These are phyloP conservation scores for Chloropicon primus DNA, from an alignment of 139 green algal species.

Conservation along the genomic window DNA sequence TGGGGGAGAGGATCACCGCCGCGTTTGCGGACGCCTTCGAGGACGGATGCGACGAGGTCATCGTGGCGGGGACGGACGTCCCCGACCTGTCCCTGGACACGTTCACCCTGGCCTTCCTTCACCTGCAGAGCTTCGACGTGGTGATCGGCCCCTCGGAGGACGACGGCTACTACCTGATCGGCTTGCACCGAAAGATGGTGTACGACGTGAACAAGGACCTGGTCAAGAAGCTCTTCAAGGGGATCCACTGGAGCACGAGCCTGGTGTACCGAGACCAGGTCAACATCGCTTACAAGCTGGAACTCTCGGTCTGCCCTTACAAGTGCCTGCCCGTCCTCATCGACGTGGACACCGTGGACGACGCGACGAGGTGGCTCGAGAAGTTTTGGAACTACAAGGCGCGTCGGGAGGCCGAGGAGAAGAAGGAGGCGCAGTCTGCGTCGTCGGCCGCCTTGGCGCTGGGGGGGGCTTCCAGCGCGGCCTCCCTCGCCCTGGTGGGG, in stretches of 20 bases:
- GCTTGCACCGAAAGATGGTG: constrained; percentile 11
- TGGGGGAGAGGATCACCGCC: constrained; percentile 34
- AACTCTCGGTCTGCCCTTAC: constrained; percentile 19
- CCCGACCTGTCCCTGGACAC: constrained; percentile 30
- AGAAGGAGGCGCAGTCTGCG: too few species aligned
- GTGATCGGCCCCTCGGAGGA: constrained; percentile 48
- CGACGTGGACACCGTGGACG: constrained; percentile 36
- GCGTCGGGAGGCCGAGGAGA: too few species aligned
- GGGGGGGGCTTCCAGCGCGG: too few species aligned
- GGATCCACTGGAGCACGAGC: constrained; percentile 36
- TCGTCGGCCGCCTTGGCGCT: too few species aligned
- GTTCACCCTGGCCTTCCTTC: constrained; percentile 14
- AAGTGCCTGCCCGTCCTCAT: constrained; percentile 21
- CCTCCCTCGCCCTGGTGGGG: too few species aligned
- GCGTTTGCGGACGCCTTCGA: constrained; percentile 21
- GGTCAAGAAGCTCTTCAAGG: constrained; percentile 18
- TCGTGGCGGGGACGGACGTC: constrained; percentile 49
- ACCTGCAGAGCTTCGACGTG: constrained; percentile 12
- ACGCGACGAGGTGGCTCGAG: constrained; percentile 7
- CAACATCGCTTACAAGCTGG: constrained; percentile 7
- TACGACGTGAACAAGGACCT: not conserved
- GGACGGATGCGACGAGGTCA: constrained; percentile 16
- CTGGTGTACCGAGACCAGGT: constrained; percentile 22
- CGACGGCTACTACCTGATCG: constrained; percentile 58
- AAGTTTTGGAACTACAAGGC: not conserved